Evolutionary conservation across 2,329 filamentous ascomycete genomes (phyloP).

Genomic region (Fusarium fracticaudum): DNA sequence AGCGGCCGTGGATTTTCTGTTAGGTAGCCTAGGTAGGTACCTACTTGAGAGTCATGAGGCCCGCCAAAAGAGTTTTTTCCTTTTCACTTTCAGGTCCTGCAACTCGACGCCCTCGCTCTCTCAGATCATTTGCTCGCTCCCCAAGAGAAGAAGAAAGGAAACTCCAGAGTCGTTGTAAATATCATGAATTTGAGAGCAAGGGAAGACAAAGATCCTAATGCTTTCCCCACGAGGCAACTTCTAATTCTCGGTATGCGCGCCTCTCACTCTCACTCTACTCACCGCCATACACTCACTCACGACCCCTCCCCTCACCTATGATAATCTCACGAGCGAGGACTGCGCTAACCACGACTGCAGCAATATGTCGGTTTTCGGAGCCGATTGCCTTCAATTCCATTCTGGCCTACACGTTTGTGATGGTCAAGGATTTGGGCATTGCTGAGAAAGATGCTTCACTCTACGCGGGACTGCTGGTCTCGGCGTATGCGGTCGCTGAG

Average conservation of each 20-base stretch:
- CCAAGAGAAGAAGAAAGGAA: neutral
- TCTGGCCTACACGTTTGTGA: conserved; percentile 86
- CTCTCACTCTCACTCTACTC: neutral
- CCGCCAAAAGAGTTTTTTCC: conserved; percentile 19
- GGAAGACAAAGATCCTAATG: conserved; percentile 13
- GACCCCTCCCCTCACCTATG: neutral
- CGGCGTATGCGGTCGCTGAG: conserved; percentile 87
- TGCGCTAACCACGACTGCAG: conserved; percentile 15
- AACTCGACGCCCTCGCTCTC: neutral
- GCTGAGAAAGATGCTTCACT: conserved; percentile 75
- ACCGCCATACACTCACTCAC: neutral
- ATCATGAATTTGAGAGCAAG: conserved; percentile 25
- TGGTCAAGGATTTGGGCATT: conserved; percentile 84
- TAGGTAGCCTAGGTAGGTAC: neutral
- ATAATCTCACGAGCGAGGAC: neutral
- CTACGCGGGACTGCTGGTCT: conserved; percentile 87
- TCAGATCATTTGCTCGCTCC: neutral
- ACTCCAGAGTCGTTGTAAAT: neutral
- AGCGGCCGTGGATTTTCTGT: conserved; percentile 12
- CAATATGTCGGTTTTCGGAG: conserved; percentile 68
- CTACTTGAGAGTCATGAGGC: conserved; percentile 25
- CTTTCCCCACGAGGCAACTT: conserved; percentile 26
- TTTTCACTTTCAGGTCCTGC: neutral
- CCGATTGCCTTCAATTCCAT: conserved; percentile 95
- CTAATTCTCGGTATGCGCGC: conserved; percentile 21